Base-by-base conservation (phyloP, 164 flowering plant genomes). In the Liquidambar formosana region DNA sequence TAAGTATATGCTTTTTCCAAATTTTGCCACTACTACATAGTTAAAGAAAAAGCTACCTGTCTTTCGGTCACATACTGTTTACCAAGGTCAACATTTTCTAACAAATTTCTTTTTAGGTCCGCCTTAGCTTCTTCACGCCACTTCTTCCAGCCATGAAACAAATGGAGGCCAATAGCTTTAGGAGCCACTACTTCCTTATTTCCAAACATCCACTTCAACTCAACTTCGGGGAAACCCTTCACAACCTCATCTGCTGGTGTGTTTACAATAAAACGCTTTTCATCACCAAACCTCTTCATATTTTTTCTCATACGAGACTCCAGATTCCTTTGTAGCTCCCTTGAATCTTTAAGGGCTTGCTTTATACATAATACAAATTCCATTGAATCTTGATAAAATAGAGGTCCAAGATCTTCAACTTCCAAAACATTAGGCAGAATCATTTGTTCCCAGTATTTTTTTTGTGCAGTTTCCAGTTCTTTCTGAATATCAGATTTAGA, bases 81-180 rank as follows among this genome's bases (percentile, higher is more conserved):
- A 38, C 92, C 94, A 61, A 81, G 79, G 57, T 90, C 94, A 70
- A 72, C 82, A 82, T 92, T 81, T 78, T 87, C 90, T 65, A 92
- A 56, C 75, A 90, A 76, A 18, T 78, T 80, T 68, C 71, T 79
- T 77, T 94, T 92, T 41, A 92, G 76, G 43, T 87, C 87, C 58
- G 88, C 84, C 76, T 90, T 92, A 62, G 84, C 84, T 73, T 88
- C 98, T 80, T 90, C 96, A 9, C 95, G 91, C 97, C 97, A 90
- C 72, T 84, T 88, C 77, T 88, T 90, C 98, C 97, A 94, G 28
- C 97, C 92, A 86, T 90, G 92, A 72, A 75, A 80, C 80, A 94
- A 78, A 64, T 85, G 88, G 56, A 79, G 73, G 12, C 84, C 64
- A 60, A 77, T 67, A 67, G 95, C 95, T 74, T 89, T 89, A 49